Conservation (phyloP, 2,329 filamentous ascomycete genomes). For the Incumbomyces delicatus region DNA sequence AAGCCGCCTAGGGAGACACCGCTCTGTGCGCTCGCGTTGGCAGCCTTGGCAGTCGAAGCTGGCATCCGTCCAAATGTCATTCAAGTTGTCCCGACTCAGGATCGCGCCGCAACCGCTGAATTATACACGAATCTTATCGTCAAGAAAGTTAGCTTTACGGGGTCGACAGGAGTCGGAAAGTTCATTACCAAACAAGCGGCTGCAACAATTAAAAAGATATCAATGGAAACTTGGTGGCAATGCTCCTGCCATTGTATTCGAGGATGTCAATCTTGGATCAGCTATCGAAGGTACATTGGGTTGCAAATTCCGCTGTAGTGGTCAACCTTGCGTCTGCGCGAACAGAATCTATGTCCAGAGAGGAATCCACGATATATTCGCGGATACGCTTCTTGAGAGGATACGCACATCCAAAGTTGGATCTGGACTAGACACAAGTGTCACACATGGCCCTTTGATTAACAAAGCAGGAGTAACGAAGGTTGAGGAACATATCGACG, state of each 20-base stretch:
- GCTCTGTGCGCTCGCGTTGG: conserved; percentile 22
- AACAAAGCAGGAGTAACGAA: conserved; percentile 73
- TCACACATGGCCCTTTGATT: conserved; percentile 46
- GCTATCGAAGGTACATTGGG: too few species aligned
- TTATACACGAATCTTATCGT: too few species aligned
- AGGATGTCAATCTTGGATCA: too few species aligned
- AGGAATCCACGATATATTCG: conserved; percentile 45
- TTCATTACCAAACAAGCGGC: too few species aligned
- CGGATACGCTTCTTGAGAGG: conserved; percentile 44
- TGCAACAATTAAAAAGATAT: too few species aligned
- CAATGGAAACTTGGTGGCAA: too few species aligned
- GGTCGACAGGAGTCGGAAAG: too few species aligned
- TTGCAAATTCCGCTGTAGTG: too few species aligned
- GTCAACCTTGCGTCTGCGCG: too few species aligned
- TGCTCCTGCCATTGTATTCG: too few species aligned
- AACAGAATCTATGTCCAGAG: conserved; percentile 32
- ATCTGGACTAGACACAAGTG: conserved; percentile 35
- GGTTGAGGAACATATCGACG: conserved; percentile 68
- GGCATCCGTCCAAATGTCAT: conserved; percentile 25
- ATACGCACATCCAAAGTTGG: conserved; percentile 42
- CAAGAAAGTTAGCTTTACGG: too few species aligned
- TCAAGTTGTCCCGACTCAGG: conserved; percentile 32
- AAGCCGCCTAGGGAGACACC: conserved; percentile 29
- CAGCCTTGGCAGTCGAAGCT: conserved; percentile 25
- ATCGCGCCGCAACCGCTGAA: conserved; percentile 3